Conservation (phyloP, 441 rosid species). For the Populus hybrid region DNA sequence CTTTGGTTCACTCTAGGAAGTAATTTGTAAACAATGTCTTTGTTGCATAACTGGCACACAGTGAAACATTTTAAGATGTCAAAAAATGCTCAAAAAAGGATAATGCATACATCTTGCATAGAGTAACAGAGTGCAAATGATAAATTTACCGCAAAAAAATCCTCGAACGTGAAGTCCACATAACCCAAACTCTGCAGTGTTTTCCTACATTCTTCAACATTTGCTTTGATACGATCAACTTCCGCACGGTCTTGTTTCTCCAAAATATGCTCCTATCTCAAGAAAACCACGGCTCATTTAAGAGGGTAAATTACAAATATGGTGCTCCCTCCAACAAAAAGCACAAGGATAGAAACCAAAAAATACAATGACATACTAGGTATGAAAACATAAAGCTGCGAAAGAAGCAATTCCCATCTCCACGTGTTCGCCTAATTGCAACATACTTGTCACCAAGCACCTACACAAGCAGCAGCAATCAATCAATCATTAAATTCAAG, state of each 20-base stretch:
- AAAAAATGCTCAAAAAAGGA: background rate
- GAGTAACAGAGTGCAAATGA: background rate
- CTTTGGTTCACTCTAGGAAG: background rate
- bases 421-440: constrained; percentile 79
- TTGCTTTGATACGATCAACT: constrained; percentile 66
- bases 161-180: constrained; percentile 90
- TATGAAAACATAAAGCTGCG: constrained; percentile 88
- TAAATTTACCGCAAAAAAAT: constrained; percentile 74
- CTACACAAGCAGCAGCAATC: constrained; percentile 33
- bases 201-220: constrained; percentile 82
- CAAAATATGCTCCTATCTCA: constrained; percentile 64
- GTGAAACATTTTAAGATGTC: background rate
- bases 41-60: background rate
- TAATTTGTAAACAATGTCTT: background rate
- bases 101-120: no score
- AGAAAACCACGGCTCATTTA: constrained; percentile 6
- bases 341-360: background rate
- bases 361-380: constrained; percentile 48
- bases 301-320: background rate
- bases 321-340: constrained; percentile 13
- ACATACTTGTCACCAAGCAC: constrained; percentile 55
- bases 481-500: background rate
- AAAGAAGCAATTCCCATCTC: constrained; percentile 93
- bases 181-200: no score
- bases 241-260: constrained; percentile 68